A percentile compares a stretch with the other conserved stretches of the same genome.
These are phyloP conservation scores for Citropsis articulata DNA, from an alignment of 345 rosid genomes.

Conservation along the genomic window DNA sequence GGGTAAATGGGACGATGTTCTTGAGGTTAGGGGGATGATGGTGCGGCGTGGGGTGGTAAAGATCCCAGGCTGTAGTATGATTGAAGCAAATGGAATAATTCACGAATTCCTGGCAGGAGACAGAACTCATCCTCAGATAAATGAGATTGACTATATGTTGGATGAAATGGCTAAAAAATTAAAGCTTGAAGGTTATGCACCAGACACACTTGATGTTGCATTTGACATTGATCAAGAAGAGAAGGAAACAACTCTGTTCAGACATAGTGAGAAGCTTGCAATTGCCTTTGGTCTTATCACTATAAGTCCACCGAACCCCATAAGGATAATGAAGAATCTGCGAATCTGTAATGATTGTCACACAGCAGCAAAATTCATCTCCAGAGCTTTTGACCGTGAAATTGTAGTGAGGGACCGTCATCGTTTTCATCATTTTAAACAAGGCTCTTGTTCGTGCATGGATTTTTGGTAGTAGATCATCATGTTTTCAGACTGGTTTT, in stretches of 20 bases:
- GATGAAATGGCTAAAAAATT: constrained; percentile 41
- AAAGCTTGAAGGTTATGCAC: constrained; percentile 46
- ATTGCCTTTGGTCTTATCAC: constrained; percentile 48
- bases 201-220: constrained; percentile 40
- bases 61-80: constrained; percentile 59
- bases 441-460: constrained; percentile 45
- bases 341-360: constrained; percentile 51
- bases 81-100: constrained; percentile 44
- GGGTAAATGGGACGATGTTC: constrained; percentile 55
- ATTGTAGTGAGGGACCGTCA: constrained; percentile 48
- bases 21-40: constrained; percentile 49
- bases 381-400: constrained; percentile 43
- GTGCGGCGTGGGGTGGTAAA: constrained; percentile 42
- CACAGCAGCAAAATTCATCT: constrained; percentile 35
- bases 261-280: constrained; percentile 58
- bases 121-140: constrained; percentile 35
- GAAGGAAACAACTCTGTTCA: constrained; percentile 43
- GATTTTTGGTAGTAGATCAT: constrained; percentile 39
- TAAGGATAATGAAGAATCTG: constrained; percentile 48
- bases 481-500: neutral
- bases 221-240: constrained; percentile 55
- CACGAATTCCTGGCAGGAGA: constrained; percentile 56
- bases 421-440: constrained; percentile 47
- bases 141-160: constrained; percentile 40
- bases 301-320: constrained; percentile 35